Base-by-base conservation (phyloP, 345 rosid species). In the Excoecaria agallocha region DNA sequence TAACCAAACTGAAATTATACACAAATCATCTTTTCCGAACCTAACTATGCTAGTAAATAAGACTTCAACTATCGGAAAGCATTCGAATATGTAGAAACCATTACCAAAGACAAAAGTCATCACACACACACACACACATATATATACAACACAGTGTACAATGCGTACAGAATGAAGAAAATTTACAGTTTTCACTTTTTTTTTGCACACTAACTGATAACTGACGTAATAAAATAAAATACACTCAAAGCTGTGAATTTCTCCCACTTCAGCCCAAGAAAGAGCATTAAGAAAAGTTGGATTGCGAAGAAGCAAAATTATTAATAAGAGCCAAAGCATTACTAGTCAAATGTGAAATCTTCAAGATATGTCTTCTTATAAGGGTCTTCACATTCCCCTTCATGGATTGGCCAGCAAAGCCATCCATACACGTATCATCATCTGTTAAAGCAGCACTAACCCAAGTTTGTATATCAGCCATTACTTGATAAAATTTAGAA, bases 401-500 rank as follows among this genome's bases (percentile, higher is more conserved):
- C 16, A 67, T 19, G 0, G 57, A 58, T 57, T 8, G 49, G n/a
- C 74, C 77, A 0, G 43, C 54, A 52, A 85, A 78, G 17, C 86
- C 86, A 73, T 85, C 86, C 84, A 86, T 68, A 76, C 95, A 88
- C 0, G 91, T 90, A 16, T 80, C 84, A 37, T 86, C 91, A 79
- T 88, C 81, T 20, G 86, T 83, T 30, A 87, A 73, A 3, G 90
- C 91, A 5, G 89, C 85, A 73, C 88, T 85, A 19, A 88, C 89
- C 95, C 95, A 90, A 73, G 85, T 88, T 35, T 85, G 69, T 20
- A 88, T 64, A 74, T 88, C 87, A 43, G 50, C 77, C 74, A 84
- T 74, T 25, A 71, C 68, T 48, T 0, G 12, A 4, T 35, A 35
- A 72, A 83, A 78, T 4, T 77, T 59, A 4, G 72, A 25, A 46